Percentiles rank a stretch among this genome's conserved stretches.
These are phyloP conservation scores for Diaporthe vexans DNA, from an alignment of 2,329 filamentous ascomycete species.

Conservation along the genomic window DNA sequence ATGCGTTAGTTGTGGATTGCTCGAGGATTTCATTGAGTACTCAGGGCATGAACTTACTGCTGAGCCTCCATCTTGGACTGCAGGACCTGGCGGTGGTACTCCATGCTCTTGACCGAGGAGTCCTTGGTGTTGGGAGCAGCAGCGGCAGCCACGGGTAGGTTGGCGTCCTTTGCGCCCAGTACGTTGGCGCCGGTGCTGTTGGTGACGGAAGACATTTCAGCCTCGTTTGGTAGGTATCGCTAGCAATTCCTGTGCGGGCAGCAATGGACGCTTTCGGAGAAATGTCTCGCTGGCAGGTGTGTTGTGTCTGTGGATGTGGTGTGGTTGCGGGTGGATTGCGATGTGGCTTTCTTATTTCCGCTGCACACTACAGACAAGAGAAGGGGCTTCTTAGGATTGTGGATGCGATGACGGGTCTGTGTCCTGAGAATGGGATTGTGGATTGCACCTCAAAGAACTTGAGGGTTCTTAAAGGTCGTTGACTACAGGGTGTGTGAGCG, in stretches of 20 bases:
- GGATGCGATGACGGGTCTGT: conserved; percentile 22
- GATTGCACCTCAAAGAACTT: conserved; percentile 10
- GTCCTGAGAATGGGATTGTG: background rate
- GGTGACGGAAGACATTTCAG: conserved; percentile 62
- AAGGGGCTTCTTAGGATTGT: conserved; percentile 2
- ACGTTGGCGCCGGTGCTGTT: conserved; percentile 57
- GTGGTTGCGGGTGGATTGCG: background rate
- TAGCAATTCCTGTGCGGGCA: conserved; percentile 1
- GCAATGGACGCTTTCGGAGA: conserved; percentile 13
- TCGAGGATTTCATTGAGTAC: background rate
- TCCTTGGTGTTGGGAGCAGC: conserved; percentile 53
- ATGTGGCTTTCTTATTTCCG: conserved; percentile 6
- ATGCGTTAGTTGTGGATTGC: conserved; percentile 15
- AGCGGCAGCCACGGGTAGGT: conserved; percentile 63
- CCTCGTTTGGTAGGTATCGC: conserved; percentile 45
- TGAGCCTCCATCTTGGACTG: conserved; percentile 78
- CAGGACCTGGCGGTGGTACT: conserved; percentile 83
- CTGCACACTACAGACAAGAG: background rate
- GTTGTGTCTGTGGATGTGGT: background rate
- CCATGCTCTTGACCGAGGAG: conserved; percentile 72
- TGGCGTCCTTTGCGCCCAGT: conserved; percentile 77
- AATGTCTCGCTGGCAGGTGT: background rate
- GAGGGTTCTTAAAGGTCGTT: conserved; percentile 26
- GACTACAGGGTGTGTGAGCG: conserved; percentile 4
- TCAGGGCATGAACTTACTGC: conserved; percentile 14